Conservation (phyloP, 495 filamentous ascomycete genomes). For the Apiosordaria backusii region DNA sequence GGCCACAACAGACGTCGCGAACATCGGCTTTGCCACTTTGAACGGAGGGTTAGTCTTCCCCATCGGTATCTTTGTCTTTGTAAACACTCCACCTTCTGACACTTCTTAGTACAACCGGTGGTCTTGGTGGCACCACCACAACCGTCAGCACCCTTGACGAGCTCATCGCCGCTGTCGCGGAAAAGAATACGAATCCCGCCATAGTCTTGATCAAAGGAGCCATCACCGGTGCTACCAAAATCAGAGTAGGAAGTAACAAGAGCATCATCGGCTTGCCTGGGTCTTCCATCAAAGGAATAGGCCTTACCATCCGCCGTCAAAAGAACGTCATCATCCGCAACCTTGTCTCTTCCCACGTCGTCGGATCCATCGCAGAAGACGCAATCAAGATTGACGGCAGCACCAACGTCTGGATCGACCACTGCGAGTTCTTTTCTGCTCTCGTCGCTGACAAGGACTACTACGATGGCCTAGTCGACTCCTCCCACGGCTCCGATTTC, state of each 20-base stretch:
- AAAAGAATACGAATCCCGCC: not conserved
- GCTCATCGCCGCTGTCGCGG: not conserved
- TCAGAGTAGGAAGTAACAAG: not conserved
- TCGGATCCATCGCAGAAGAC: not conserved
- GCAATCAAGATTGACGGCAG: not conserved
- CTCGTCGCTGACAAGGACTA: not conserved
- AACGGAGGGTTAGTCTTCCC: not conserved
- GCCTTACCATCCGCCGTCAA: not conserved
- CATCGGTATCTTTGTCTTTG: not conserved
- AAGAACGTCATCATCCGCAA: not conserved
- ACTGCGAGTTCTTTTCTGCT: not conserved
- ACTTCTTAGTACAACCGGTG: not conserved
- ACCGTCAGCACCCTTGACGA: not conserved
- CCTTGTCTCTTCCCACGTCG: not conserved
- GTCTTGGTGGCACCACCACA: not conserved
- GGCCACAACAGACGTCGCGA: not conserved
- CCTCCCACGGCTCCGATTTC: not conserved
- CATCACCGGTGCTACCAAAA: not conserved
- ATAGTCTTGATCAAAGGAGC: not conserved
- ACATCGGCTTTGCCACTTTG: not conserved
- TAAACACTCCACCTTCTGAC: not conserved
- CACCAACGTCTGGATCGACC: not conserved
- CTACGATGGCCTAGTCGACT: not conserved
- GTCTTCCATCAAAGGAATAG: not conserved
- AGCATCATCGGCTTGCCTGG: not conserved